phyloP scores from a whole-genome alignment of 306 rosid species.

The Pueraria montana region DNA sequence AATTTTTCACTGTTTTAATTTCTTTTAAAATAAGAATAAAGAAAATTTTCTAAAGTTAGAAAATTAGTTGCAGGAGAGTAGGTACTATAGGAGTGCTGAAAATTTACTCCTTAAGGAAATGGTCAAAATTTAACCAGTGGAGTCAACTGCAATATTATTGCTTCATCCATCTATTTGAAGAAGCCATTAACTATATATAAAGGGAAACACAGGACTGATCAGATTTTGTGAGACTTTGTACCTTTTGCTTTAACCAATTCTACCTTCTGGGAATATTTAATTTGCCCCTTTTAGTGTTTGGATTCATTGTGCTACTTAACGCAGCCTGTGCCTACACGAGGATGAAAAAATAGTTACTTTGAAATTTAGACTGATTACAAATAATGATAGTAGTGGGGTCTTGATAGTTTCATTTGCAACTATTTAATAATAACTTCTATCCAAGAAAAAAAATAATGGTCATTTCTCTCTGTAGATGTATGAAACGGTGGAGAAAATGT shows the following conservation, averaged over 20 bases:
- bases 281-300: background rate
- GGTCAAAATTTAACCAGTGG: slow-evolving; percentile 5
- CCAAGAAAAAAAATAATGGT: slow-evolving; percentile 6
- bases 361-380: background rate
- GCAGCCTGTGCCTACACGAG: background rate
- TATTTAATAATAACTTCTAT: slow-evolving; percentile 2
- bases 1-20: background rate
- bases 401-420: slow-evolving; percentile 9
- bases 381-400: background rate
- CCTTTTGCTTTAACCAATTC: slow-evolving; percentile 19
- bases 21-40: background rate
- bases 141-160: slow-evolving; percentile 20
- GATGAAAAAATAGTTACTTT: slow-evolving; percentile 12
- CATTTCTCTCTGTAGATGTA: slow-evolving; percentile 65
- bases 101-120: slow-evolving; percentile 4
- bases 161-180: slow-evolving; percentile 18
- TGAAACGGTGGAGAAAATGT: slow-evolving; percentile 86
- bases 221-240: slow-evolving; percentile 14
- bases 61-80: background rate
- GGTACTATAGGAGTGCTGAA: background rate
- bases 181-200: background rate
- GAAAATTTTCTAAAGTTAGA: background rate
- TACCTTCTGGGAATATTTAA: slow-evolving; percentile 6
- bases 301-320: slow-evolving; percentile 1
- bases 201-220: slow-evolving; percentile 9